Conservation (phyloP, 495 filamentous ascomycete species). For the Xylaria nigripes region DNA sequence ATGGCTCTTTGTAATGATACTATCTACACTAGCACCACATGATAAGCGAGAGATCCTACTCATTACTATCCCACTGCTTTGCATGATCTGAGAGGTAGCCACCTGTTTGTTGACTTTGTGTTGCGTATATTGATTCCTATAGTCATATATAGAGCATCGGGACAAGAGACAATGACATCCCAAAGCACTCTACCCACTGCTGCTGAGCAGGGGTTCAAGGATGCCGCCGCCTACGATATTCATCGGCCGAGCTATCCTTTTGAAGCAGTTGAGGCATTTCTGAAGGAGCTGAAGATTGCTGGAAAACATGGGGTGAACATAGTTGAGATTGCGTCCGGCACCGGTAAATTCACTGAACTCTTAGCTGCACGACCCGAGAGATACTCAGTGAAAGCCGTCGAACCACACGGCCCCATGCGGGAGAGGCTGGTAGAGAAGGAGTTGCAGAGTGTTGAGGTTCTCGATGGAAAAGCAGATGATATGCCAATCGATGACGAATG, state of each 20-base stretch:
- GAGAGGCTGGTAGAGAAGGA: conserved; percentile 45
- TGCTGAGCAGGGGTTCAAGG: conserved; percentile 44
- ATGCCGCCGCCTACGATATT: conserved; percentile 49
- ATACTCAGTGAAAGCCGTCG: conserved; percentile 52
- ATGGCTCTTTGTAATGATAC: no score
- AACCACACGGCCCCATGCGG: conserved; percentile 55
- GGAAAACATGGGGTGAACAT: conserved; percentile 36
- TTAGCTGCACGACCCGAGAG: conserved; percentile 44
- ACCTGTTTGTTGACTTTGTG: no score
- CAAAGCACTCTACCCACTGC: conserved; percentile 19
- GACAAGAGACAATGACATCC: conserved; percentile 7
- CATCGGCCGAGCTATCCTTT: conserved; percentile 55
- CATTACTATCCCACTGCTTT: no score
- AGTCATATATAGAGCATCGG: not conserved
- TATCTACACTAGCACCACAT: no score
- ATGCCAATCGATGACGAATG: conserved; percentile 47
- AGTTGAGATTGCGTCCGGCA: conserved; percentile 57
- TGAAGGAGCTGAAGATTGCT: conserved; percentile 39
- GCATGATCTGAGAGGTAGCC: not conserved
- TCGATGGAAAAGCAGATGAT: conserved; percentile 45
- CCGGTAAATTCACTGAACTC: conserved; percentile 58
- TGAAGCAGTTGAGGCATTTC: conserved; percentile 45
- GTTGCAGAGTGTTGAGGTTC: conserved; percentile 40
- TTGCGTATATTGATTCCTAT: not conserved
- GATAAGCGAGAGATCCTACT: no score